Evolutionary conservation across 768 basidiomycete species (phyloP).

Genomic region (Calocybe cyanea): DNA sequence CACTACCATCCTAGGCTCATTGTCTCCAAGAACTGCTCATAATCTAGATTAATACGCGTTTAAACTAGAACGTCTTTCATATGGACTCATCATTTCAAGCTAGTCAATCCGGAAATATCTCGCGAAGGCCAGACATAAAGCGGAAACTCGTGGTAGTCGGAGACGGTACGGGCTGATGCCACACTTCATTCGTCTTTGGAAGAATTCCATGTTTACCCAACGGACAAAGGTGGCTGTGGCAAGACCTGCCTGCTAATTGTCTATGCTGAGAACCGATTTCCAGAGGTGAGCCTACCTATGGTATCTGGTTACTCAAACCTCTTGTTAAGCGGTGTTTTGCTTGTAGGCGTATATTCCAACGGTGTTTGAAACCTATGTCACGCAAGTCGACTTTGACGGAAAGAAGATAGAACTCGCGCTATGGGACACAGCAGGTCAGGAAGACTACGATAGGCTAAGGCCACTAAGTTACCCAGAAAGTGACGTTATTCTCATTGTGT

Average conservation of each 20-base stretch:
- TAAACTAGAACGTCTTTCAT: constrained; percentile 5
- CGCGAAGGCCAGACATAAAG: constrained; percentile 73
- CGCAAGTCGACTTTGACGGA: constrained; percentile 79
- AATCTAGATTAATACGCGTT: too few species aligned
- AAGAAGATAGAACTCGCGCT: constrained; percentile 94
- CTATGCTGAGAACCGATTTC: constrained; percentile 94
- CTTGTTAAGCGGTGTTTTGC: constrained; percentile 16
- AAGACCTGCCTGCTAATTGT: constrained; percentile 97
- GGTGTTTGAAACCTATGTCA: constrained; percentile 93
- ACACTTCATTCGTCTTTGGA: constrained; percentile 4
- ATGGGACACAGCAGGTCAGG: constrained; percentile 97
- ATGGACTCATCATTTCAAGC: constrained; percentile 26
- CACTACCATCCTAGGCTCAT: too few species aligned
- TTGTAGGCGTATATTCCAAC: constrained; percentile 86
- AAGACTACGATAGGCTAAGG: constrained; percentile 90
- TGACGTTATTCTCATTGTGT: constrained; percentile 90
- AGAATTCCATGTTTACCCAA: constrained; percentile 10
- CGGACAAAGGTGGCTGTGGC: constrained; percentile 67
- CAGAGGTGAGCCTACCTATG: constrained; percentile 59
- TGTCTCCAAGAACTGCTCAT: too few species aligned
- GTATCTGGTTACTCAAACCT: constrained; percentile 6
- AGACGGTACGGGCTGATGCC: constrained; percentile 54
- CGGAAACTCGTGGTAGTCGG: constrained; percentile 87
- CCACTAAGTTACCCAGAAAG: constrained; percentile 86
- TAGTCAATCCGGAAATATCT: constrained; percentile 22